Percentiles rank a stretch among this genome's conserved stretches.
These are phyloP conservation scores for Saturnispora galanensis DNA, from an alignment of 805 yeast species.

Conservation along the genomic window DNA sequence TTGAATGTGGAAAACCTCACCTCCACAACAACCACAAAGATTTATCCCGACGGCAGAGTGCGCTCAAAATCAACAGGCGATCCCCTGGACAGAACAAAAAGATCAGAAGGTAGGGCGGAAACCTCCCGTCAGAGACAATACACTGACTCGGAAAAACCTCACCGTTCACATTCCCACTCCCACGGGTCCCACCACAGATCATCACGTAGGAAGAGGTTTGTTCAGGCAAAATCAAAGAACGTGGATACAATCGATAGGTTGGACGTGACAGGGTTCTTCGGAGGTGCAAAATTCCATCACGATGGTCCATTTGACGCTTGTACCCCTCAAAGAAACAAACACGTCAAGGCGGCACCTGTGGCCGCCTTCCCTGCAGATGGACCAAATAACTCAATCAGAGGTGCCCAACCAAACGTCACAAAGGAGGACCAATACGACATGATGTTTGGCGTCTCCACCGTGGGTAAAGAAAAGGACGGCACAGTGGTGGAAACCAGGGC, in stretches of 20 bases:
- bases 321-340: constrained; percentile 87
- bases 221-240: constrained; percentile 51
- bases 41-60: constrained; percentile 23
- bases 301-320: constrained; percentile 99
- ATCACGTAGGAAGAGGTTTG: constrained; percentile 25
- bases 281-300: constrained; percentile 90
- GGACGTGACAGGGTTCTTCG: constrained; percentile 92
- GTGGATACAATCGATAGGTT: constrained; percentile 90
- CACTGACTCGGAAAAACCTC: constrained; percentile 15
- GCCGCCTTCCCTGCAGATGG: constrained; percentile 94
- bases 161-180: constrained; percentile 27
- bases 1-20: constrained; percentile 15
- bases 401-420: constrained; percentile 44
- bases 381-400: constrained; percentile 78
- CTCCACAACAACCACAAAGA: constrained; percentile 19
- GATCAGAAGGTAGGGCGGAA: constrained; percentile 1
- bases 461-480: constrained; percentile 32
- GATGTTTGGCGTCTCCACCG: constrained; percentile 60
- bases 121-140: constrained; percentile 9
- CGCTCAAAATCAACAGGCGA: constrained; percentile 27
- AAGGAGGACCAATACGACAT: constrained; percentile 58
- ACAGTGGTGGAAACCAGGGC: background rate
- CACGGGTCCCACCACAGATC: constrained; percentile 18
- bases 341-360: constrained; percentile 72
- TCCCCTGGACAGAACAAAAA: background rate